Base-by-base conservation (phyloP, 2,329 filamentous ascomycete genomes). In the Penicillium griseofulvum region DNA sequence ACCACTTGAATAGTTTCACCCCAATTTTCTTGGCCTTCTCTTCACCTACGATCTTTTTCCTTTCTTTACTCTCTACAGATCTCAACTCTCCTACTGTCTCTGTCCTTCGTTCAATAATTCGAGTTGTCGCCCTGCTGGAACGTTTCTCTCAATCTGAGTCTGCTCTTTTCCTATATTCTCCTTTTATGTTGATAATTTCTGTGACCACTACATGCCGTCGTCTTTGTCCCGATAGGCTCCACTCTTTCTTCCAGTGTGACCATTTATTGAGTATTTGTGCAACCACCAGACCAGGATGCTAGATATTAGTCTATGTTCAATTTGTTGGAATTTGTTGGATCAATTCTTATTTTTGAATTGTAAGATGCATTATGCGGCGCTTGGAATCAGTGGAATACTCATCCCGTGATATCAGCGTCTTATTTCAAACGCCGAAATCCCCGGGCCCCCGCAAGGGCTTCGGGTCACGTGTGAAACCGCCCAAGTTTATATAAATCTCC, bases 121-220 rank as follows among this genome's bases (percentile, higher is more conserved):
- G 31, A 49, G 38, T 38, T 50, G 45, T 29, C n/a, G 17, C 49
- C 34, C 31, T 28, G 31, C 39, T 34, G 44, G 39, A 47, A 16
- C 39, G 44, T 37, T 42, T 33, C 29, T 37, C 33, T 17, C 49
- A 52, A 47, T 43, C 49, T 46, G 42, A 55, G 37, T 34, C 51
- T 54, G 36, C 37, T 33, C 16, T 17, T 47, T 52, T 37, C 31
- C 49, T 55, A 55, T 56, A 56, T 49, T 54, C 38, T 48, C 39
- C 19, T 56, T 45, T 56, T 53, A 49, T 62, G 62, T 63, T 59
- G 45, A 63, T 61, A 62, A 61, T 61, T 54, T 8, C 37, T 45
- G 48, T 60, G 42, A 41, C 36, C 47, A 56, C 52, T 17, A 50
- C 49, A 19, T 34, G 43, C 49, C 22, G n/a, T 56, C 54, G 24